Evolutionary conservation across 1,284 basidiomycete species (phyloP), one percentile per base, ranked within the genome.

Genomic region (Puccinia hordei): DNA sequence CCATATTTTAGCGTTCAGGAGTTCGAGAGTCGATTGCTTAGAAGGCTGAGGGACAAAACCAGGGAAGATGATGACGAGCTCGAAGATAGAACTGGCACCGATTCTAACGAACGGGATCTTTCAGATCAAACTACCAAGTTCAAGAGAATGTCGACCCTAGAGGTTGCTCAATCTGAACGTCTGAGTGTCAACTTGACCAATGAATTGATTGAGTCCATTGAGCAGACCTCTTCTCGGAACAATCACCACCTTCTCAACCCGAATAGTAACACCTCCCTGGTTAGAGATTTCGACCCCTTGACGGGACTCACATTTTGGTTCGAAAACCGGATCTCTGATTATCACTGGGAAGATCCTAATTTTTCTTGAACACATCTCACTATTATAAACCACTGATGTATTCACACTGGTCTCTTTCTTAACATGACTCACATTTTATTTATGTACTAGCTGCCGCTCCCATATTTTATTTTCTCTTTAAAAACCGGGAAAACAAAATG

Each of bases 121-220:
- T 19, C 6, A 24, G 33, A 55, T 41, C 2, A 19, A 19, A 41
- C 38, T 4, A 12, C 27, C 27, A 30, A 22, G 51, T n/a, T 22
- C 27, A n/a, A 8, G 41, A 61, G 49, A 30, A 61, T 74, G 73
- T 44, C 73, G 15, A 74, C 57, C 4, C 27, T 74, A 9, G 73
- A 74, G 22, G 46, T 74, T 27, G 73, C 73, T 9, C 73, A 74
- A 15, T 15, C 73, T 15, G 73, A 74, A 63, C 30, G 73, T 0
- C 46, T 73, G 30, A 55, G 30, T 24, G n/a, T 57, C 6, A 73
- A 41, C 22, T 19, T 73, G 15, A 57, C 71, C 9, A 57, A 22
- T 41, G 71, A 73, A 73, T 38, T 73, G 51, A 38, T 73, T 22
- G 51, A 73, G 46, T 55, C 53, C 2, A 55, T 73, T 13, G 71